Base-by-base conservation (phyloP, 2,329 filamentous ascomycete genomes). In the Botrytis tulipae region DNA sequence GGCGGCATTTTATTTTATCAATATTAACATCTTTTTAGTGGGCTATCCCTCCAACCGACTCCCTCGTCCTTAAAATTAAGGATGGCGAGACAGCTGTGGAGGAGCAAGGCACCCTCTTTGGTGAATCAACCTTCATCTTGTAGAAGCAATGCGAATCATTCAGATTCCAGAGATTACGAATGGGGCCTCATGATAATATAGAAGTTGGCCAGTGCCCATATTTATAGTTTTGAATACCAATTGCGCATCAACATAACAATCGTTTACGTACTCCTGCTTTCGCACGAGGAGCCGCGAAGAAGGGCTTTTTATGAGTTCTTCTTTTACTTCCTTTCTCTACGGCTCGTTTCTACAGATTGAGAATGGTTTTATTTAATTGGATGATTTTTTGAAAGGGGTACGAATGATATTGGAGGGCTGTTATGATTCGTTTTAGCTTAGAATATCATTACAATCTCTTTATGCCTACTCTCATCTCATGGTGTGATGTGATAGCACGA, bases 61-160 rank as follows among this genome's bases (percentile, higher is more conserved):
- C 87, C 76, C 82, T 93, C 74, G 89, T 88, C 29, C 84, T 99
- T 78, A 95, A 97, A 86, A 80, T 99, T 78, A 96, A 95, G 83
- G 87, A 95, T 76, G 94, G 93, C 66, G 94, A 94, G 74, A 92
- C 95, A 79, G 88, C 90, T 75, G 86, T 87, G 29, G 95, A 98
- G 83, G 71, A 73, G 29, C 86, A 94, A 80, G 96, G 96, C 63
- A 86, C 84, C 60, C 84, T 97, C 72, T 97, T 97, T 84, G 89
- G 88, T 73, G 96, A 99, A 85, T 94, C 96, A 6, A 98, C 95
- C 29, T 99, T 98, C 85, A 97, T 99, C 83, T 94, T 92, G 72
- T 91, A 72, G 76, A 78, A 57, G 48, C 18, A 10, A 57, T n/a
- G 1, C 37, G 37, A 42, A 57, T 48, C 71, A 77, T 75, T 35